Evolutionary conservation across 495 filamentous ascomycete species (phyloP), one percentile per base, ranked within the genome.

Genomic region (Penicillium cosmopolitanum): DNA sequence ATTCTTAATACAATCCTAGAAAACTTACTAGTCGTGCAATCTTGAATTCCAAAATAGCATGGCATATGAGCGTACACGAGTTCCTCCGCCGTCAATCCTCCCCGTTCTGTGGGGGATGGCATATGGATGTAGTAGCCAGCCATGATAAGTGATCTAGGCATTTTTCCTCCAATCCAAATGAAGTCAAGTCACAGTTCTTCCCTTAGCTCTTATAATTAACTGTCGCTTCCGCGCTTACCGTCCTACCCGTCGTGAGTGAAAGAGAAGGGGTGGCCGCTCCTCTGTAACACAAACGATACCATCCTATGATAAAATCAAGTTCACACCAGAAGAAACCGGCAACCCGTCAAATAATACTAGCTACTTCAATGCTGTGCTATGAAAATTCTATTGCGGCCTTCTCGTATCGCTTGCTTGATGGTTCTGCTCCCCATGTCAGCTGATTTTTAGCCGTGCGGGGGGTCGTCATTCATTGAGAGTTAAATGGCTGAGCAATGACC

Each of bases 21-120:
- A 43, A 34, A 51, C 48, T 34, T 51, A 51, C 48, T 21, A 44
- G 40, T 55, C 28, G 15, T 43, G 15, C 13, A 35, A n/a, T 56
- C 54, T 21, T 48, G 42, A 13, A 50, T 48, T 56, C 54, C 54
- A 13, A 56, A 56, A 44, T 56, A 56, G 50, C 42, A 56, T 16
- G 28, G 43, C 54, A 56, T 56, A 36, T 21, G 23, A 50, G 54
- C 42, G 16, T 56, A 56, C 15, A 56, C 48, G 28, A 56, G 43
- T 12, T 56, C 54, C 43, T 56, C 48, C 9, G 43, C 54, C 28
- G 54, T 56, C 34, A 56, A 21, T 5, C 28, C 54, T 56, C 43
- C 54, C 34, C n/a, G 33, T 21, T 56, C 54, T 3, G 28, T 56
- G 9, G 7, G 54, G 23, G 42, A 56, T 56, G 54, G 42, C 19